These are phyloP conservation scores for Phoma sp. DNA, from an alignment of 2,329 filamentous ascomycete genomes.

Conservation along the genomic window DNA sequence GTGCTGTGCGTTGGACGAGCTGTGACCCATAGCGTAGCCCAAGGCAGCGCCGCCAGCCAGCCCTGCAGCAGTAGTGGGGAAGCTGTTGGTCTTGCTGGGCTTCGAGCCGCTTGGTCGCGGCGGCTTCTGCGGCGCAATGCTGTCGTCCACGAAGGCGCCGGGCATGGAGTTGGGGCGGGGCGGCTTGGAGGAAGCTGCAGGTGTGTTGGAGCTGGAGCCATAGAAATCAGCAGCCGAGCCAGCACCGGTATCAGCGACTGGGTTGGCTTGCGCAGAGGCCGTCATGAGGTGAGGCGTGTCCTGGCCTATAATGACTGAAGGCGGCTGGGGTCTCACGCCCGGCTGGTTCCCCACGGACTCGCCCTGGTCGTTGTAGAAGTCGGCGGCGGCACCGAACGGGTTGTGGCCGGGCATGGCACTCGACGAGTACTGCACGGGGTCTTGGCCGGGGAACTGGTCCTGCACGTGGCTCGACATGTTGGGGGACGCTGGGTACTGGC, in stretches of 20 bases:
- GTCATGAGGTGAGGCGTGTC: constrained; percentile 64
- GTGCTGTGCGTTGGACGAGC: constrained; percentile 37
- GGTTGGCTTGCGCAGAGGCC: constrained; percentile 59
- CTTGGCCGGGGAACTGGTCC: constrained; percentile 67
- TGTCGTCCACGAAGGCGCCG: constrained; percentile 46
- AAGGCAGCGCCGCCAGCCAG: constrained; percentile 52
- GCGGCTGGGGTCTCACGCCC: constrained; percentile 62
- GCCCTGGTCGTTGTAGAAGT: constrained; percentile 70
- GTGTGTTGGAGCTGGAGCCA: constrained; percentile 29
- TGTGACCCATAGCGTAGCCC: constrained; percentile 50
- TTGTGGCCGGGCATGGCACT: constrained; percentile 54
- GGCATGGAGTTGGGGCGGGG: constrained; percentile 45
- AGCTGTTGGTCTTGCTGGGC: constrained; percentile 37
- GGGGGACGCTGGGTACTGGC: constrained; percentile 27
- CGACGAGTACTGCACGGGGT: constrained; percentile 55
- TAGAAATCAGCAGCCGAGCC: constrained; percentile 68
- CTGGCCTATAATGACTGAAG: constrained; percentile 61
- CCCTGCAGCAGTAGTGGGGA: constrained; percentile 47
- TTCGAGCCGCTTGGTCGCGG: constrained; percentile 37
- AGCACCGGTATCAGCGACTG: constrained; percentile 66
- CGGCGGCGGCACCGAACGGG: constrained; percentile 63
- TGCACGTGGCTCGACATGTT: constrained; percentile 56
- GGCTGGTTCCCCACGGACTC: constrained; percentile 67
- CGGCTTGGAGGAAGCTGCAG: constrained; percentile 43
- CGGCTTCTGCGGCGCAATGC: constrained; percentile 41